These are phyloP conservation scores for Dactylonectria macrodidyma DNA, from an alignment of 2,329 filamentous ascomycete genomes.

Conservation along the genomic window DNA sequence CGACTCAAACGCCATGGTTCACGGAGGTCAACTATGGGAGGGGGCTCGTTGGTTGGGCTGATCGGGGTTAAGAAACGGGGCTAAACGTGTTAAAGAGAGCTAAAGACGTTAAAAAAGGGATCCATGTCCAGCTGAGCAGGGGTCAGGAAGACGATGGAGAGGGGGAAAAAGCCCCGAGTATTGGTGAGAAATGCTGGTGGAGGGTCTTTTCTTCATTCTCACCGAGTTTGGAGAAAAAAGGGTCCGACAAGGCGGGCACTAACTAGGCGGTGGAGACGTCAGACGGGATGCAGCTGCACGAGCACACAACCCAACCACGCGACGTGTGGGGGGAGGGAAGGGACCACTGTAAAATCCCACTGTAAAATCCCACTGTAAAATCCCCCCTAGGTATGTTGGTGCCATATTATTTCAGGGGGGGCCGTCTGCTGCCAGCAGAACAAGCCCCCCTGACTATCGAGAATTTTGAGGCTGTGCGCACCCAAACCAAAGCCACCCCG, in stretches of 20 bases:
- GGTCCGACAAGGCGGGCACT: neutral
- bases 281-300: conserved; percentile 16
- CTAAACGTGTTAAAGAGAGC: neutral
- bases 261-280: conserved; percentile 3
- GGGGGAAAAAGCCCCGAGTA: neutral
- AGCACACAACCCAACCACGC: conserved; percentile 15
- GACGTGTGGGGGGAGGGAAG: conserved; percentile 8
- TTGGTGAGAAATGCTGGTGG: neutral
- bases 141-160: neutral
- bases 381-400: no score
- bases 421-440: neutral
- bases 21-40: neutral
- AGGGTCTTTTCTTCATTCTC: neutral
- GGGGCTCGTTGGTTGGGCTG: conserved; percentile 2
- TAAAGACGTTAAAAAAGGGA: neutral
- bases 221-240: conserved; percentile 2
- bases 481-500: neutral
- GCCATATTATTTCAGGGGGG: neutral
- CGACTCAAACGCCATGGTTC: neutral
- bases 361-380: no score
- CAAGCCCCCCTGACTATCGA: conserved; percentile 24
- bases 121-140: conserved; percentile 36
- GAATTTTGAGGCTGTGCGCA: conserved; percentile 25
- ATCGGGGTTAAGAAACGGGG: conserved; percentile 5
- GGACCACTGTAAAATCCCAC: no score